Percentiles rank a stretch among this genome's conserved stretches.
Conservation (phyloP, 176 grass and related monocot genomes). For the Eragrostis curvula region DNA sequence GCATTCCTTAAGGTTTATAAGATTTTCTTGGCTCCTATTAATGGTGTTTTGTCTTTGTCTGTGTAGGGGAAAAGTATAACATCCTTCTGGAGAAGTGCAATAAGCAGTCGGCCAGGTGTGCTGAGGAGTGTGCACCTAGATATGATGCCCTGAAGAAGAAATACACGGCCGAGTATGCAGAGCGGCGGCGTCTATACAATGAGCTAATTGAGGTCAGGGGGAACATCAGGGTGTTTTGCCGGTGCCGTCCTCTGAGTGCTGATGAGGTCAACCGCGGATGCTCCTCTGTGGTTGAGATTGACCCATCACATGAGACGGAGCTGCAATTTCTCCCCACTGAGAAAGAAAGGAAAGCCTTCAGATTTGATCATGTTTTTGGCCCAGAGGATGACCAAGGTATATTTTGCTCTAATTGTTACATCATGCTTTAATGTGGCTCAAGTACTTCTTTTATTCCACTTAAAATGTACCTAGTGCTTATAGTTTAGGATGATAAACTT, state of each 20-base stretch:
- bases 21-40: conserved; percentile 12
- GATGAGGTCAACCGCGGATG: conserved; percentile 71
- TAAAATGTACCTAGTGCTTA: conserved; percentile 9
- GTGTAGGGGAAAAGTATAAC: conserved; percentile 71
- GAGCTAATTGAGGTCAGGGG: conserved; percentile 87
- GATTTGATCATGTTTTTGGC: conserved; percentile 86
- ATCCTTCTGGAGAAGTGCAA: conserved; percentile 53
- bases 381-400: conserved; percentile 77
- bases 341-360: conserved; percentile 70
- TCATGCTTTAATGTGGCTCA: neutral
- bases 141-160: conserved; percentile 74
- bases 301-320: conserved; percentile 64
- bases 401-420: conserved; percentile 6
- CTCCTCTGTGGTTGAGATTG: conserved; percentile 60
- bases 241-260: conserved; percentile 70
- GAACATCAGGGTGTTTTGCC: conserved; percentile 93
- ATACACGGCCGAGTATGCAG: conserved; percentile 61
- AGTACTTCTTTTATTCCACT: neutral
- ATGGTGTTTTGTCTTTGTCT: conserved; percentile 23
- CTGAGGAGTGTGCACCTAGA: conserved; percentile 62
- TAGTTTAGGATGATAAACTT: conserved; percentile 13
- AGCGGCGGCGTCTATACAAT: conserved; percentile 72
- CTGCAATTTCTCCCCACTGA: conserved; percentile 66
- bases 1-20: neutral
- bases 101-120: conserved; percentile 51